Percentiles rank a stretch among this genome's conserved stretches.
These are phyloP conservation scores for Erigeron philadelphicus DNA, from an alignment of 140 eudicot species.

Conservation along the genomic window DNA sequence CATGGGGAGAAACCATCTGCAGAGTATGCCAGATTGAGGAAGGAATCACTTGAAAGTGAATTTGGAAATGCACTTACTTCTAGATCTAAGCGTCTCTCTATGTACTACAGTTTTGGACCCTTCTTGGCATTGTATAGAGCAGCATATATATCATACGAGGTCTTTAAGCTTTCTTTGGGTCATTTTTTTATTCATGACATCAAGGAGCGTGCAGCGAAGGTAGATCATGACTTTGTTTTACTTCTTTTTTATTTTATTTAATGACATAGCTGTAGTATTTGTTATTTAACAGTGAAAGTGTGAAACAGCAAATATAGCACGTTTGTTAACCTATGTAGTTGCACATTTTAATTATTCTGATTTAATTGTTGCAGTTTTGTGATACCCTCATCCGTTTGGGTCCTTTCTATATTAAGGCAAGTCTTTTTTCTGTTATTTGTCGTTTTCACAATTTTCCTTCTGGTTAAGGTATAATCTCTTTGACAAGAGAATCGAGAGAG, in stretches of 20 bases:
- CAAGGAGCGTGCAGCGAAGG: slow-evolving; percentile 67
- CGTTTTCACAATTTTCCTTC: slow-evolving; percentile 1
- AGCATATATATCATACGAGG: slow-evolving; percentile 72
- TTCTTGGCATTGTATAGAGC: slow-evolving; percentile 93
- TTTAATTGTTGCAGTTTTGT: slow-evolving; percentile 64
- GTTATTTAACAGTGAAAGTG: not conserved
- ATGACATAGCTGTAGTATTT: not conserved
- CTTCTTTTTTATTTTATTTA: not conserved
- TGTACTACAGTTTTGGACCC: slow-evolving; percentile 75
- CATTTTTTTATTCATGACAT: slow-evolving; percentile 72
- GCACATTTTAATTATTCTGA: not conserved
- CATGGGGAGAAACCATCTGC: slow-evolving; percentile 92
- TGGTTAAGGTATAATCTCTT: not conserved
- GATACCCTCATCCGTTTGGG: slow-evolving; percentile 83
- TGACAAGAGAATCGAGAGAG: not conserved
- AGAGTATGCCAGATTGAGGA: slow-evolving; percentile 81
- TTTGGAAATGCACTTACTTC: slow-evolving; percentile 70
- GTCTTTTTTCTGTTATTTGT: slow-evolving; percentile 17
- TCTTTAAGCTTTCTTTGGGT: slow-evolving; percentile 69
- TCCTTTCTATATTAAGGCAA: slow-evolving; percentile 90
- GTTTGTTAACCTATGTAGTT: slow-evolving; percentile 1
- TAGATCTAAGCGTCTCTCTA: slow-evolving; percentile 61
- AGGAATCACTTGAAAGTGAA: slow-evolving; percentile 83
- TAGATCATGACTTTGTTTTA: slow-evolving; percentile 15
- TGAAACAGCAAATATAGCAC: not conserved